A percentile compares a stretch with the other conserved stretches of the same genome.
Evolutionary conservation across 306 rosid genomes (phyloP).

Genomic region (Ziziphus jujuba): DNA sequence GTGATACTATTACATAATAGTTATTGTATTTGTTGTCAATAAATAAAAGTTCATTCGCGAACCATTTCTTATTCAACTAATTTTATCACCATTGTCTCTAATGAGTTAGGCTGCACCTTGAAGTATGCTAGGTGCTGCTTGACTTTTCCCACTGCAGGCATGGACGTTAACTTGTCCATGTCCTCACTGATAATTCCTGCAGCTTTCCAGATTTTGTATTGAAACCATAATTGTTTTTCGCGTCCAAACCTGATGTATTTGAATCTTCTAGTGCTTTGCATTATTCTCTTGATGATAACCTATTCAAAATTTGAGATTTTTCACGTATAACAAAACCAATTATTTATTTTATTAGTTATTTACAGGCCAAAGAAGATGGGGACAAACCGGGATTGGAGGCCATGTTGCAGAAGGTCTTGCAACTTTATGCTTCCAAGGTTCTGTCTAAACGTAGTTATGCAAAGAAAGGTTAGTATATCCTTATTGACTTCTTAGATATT

Average conservation of each 20-base stretch:
- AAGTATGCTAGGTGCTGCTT: too few species aligned
- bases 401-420: constrained; percentile 92
- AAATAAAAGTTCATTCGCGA: too few species aligned
- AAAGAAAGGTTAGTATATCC: constrained; percentile 51
- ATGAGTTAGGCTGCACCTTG: too few species aligned
- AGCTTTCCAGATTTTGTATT: not conserved
- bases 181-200: too few species aligned
- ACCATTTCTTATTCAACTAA: too few species aligned
- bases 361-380: constrained; percentile 88
- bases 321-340: constrained; percentile 8
- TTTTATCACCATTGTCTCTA: too few species aligned
- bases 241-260: not conserved
- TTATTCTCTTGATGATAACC: constrained; percentile 6
- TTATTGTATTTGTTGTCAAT: too few species aligned
- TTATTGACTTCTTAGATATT: not conserved
- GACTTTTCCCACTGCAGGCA: too few species aligned
- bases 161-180: too few species aligned
- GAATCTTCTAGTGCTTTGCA: constrained; percentile 10
- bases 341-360: constrained; percentile 30
- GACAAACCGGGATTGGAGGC: constrained; percentile 98
- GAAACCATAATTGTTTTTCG: not conserved
- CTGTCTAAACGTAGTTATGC: constrained; percentile 85
- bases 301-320: not conserved
- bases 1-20: not conserved
- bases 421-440: constrained; percentile 80